Percentiles rank a stretch among this genome's conserved stretches.
These are phyloP conservation scores for Phytophthora sojae DNA, from an alignment of 352 stramenopile genomes.

Conservation along the genomic window DNA sequence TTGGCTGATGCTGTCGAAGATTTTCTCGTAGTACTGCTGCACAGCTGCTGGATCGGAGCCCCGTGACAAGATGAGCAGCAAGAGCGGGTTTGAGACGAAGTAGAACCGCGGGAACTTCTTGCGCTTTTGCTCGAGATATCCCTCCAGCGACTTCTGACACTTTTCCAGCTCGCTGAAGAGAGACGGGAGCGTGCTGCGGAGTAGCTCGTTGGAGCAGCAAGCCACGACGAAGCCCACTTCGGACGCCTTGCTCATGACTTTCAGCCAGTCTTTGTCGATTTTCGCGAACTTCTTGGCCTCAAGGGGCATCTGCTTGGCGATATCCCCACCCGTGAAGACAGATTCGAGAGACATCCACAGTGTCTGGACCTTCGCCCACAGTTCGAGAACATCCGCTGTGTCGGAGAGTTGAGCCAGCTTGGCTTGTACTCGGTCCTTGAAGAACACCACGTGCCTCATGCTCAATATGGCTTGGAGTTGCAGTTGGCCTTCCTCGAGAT, in stretches of 20 bases:
- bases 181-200: conserved; percentile 87
- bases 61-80: conserved; percentile 90
- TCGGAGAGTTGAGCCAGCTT: conserved; percentile 89
- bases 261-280: conserved; percentile 93
- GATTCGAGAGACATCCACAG: conserved; percentile 92
- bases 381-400: conserved; percentile 88
- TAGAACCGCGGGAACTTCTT: conserved; percentile 93
- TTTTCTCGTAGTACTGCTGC: conserved; percentile 91
- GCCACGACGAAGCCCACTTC: conserved; percentile 83
- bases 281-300: conserved; percentile 94
- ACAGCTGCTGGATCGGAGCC: conserved; percentile 81
- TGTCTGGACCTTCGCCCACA: conserved; percentile 93
- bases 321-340: conserved; percentile 93
- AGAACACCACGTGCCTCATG: conserved; percentile 91
- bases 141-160: conserved; percentile 92
- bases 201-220: conserved; percentile 85
- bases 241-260: conserved; percentile 87
- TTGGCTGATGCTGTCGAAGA: conserved; percentile 84
- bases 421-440: conserved; percentile 80
- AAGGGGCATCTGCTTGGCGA: conserved; percentile 93
- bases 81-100: conserved; percentile 92
- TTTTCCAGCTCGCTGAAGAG: conserved; percentile 92
- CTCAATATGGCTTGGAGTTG: conserved; percentile 90
- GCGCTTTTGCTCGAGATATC: conserved; percentile 92
- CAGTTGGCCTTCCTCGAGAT: conserved; percentile 90